Base-by-base conservation (phyloP, 768 basidiomycete genomes). In the Tulasnella sp. region DNA sequence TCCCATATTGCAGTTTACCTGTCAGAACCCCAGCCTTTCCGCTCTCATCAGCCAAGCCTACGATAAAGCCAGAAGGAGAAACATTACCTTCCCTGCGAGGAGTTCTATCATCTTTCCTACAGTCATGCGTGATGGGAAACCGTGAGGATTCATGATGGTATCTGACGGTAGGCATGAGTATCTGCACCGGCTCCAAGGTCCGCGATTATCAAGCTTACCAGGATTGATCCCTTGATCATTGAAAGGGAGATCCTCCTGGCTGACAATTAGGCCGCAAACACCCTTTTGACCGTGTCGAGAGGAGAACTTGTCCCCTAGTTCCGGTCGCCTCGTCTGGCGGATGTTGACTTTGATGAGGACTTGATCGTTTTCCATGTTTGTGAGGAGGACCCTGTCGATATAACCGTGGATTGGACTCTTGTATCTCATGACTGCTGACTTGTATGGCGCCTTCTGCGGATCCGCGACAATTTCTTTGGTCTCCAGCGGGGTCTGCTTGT, bases 91-190 rank as follows among this genome's bases (percentile, higher is more conserved):
- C 67, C 97, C 96, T 14, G 95, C 92, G 36, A 99, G 82, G 26
- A 98, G 84, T 80, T 99, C 97, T 69, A 99, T 97, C 97, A 99
- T 99, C 83, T 99, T 99, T 65, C 97, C 97, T 35, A 99, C 97
- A 32, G 97, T 99, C 95, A 95, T 98, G 70, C 96, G 92, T 72
- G 94, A 96, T 5, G 97, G 97, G 85, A 99, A 98, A 78, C 97
- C 97, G 81, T 99, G 97, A 3, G 97, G 97, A 79, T 99, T 99
- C 96, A 99, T 98, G 82, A 99, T 97, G 19, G 95, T 94, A 81
- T 99, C 96, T 90, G 80, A 77, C 19, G 74, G 59, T 29, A 67
- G 72, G 66, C n/a, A 76, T 76, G 34, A 42, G 63, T 65, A 73
- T 65, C 32, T 63, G 75, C 32, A 32, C 9, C 19, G n/a, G 35